Base-by-base conservation (phyloP, 73 alveolate genomes). In the Breviolum minutum region DNA sequence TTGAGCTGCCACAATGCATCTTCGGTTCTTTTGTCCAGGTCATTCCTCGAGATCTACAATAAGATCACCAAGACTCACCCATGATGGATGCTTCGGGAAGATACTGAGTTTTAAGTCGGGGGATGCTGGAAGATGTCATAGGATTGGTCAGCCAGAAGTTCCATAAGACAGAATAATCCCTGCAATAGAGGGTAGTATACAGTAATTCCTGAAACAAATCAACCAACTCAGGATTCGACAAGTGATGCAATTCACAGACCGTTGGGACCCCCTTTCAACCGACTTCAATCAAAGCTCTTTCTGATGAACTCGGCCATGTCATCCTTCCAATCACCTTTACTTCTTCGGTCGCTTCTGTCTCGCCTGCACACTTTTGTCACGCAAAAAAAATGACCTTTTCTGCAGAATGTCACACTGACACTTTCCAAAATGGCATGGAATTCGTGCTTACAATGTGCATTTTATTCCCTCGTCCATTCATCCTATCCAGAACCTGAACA, bases 301-400 rank as follows among this genome's bases (percentile, higher is more conserved):
- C 97, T 22, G 86, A 91, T 91, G 97, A 91, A 91, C 97, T 91
- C 97, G 19, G 73, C 97, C 63, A 91, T 79, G 80, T 91, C 97
- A 66, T 71, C 97, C 6, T 66, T 63, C 97, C 97, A 91, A 89
- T 74, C 89, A 63, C 97, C 80, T 79, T 64, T 79, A 6, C 89
- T 68, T 12, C 90, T 63, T 40, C 89, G 63, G 7, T 88, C 77
- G 26, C 97, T 79, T 13, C 97, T 16, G 0, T 73, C 87, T 17
- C 97, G 80, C 48, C 96, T 48, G 32, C 74, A 66, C 68, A 63
- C 68, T 13, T 48, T 13, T 48, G 95, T 27, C 95, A 24, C 61
- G 17, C 82, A 71, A 20, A 71, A 9, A 68, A 68, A 68, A 68
- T 68, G 1, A 3, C 54, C 54, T 40, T 71, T 71, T 30, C 40